Evolutionary conservation across 176 grass and related monocot genomes (phyloP).

Genomic region (Avena atlantica): DNA sequence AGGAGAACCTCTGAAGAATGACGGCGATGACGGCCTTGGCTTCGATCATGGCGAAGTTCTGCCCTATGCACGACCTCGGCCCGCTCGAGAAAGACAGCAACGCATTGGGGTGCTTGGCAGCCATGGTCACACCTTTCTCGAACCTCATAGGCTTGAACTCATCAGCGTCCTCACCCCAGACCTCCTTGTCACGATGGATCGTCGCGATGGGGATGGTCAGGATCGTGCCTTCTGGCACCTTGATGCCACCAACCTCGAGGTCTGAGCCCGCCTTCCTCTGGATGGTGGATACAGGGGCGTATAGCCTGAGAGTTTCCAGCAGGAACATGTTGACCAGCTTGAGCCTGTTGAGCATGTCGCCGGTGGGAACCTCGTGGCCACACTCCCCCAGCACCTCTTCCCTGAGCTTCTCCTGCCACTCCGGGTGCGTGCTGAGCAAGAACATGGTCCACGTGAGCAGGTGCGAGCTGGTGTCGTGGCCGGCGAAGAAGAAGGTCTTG

Average conservation of each 20-base stretch:
- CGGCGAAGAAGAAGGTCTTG: conserved; percentile 71
- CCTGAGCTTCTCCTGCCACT: conserved; percentile 58
- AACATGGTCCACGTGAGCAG: conserved; percentile 59
- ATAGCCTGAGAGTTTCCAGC: conserved; percentile 39
- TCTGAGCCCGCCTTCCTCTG: not conserved
- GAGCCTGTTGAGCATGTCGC: conserved; percentile 39
- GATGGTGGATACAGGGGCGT: not conserved
- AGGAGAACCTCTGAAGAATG: conserved; percentile 53
- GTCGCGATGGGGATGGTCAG: conserved; percentile 37
- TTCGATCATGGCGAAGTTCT: conserved; percentile 62
- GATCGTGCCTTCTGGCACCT: not conserved
- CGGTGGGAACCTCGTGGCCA: conserved; percentile 21
- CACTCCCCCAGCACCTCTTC: conserved; percentile 51
- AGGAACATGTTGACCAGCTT: conserved; percentile 50
- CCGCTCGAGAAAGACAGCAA: conserved; percentile 51
- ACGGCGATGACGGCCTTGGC: conserved; percentile 50
- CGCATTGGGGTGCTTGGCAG: conserved; percentile 46
- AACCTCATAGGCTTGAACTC: conserved; percentile 62
- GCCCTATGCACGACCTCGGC: conserved; percentile 56
- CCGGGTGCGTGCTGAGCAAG: conserved; percentile 52
- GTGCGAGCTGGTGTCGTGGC: conserved; percentile 61
- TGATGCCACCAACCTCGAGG: conserved; percentile 31
- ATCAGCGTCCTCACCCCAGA: conserved; percentile 53
- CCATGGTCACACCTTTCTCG: conserved; percentile 44
- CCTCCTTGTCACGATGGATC: conserved; percentile 42